Conservation (phyloP, 805 yeast genomes). For the Lipomyces chichibuensis region DNA sequence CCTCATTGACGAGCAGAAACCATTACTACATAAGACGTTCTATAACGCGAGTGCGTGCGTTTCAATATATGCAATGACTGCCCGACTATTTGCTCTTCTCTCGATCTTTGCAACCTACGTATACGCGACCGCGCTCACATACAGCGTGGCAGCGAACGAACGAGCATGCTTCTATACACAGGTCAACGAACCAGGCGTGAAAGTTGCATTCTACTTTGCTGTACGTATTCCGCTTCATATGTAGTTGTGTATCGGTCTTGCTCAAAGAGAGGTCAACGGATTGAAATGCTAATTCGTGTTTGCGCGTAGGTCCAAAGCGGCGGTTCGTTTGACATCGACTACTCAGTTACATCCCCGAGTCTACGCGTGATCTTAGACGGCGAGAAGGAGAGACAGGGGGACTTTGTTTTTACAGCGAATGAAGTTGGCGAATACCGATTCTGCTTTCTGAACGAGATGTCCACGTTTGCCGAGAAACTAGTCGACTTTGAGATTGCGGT, state of each 20-base stretch:
- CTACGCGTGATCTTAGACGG: conserved; percentile 58
- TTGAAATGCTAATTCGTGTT: neutral
- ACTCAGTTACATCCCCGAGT: conserved; percentile 58
- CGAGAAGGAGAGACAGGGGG: conserved; percentile 74
- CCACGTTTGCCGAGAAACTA: conserved; percentile 78
- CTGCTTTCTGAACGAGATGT: conserved; percentile 81
- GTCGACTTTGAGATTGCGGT: conserved; percentile 75
- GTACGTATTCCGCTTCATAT: conserved; percentile 42
- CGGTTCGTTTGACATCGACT: conserved; percentile 79
- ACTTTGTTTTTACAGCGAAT: conserved; percentile 69
- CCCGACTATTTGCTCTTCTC: neutral
- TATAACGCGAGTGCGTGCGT: neutral
- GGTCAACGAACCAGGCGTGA: conserved; percentile 61
- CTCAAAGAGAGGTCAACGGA: neutral
- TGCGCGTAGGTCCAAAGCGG: conserved; percentile 61
- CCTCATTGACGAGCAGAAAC: too few relatives aligned
- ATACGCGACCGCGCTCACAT: conserved; percentile 57
- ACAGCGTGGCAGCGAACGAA: conserved; percentile 74
- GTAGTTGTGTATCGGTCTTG: neutral
- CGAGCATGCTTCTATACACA: conserved; percentile 70
- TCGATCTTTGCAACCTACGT: conserved; percentile 8
- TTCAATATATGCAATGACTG: neutral
- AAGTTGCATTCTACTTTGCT: conserved; percentile 76
- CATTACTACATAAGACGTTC: neutral
- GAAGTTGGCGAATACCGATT: conserved; percentile 79